Percentiles rank a stretch among this genome's conserved stretches.
These are phyloP conservation scores for Neurospora sublineolata DNA, from an alignment of 495 filamentous ascomycete genomes.

Conservation along the genomic window DNA sequence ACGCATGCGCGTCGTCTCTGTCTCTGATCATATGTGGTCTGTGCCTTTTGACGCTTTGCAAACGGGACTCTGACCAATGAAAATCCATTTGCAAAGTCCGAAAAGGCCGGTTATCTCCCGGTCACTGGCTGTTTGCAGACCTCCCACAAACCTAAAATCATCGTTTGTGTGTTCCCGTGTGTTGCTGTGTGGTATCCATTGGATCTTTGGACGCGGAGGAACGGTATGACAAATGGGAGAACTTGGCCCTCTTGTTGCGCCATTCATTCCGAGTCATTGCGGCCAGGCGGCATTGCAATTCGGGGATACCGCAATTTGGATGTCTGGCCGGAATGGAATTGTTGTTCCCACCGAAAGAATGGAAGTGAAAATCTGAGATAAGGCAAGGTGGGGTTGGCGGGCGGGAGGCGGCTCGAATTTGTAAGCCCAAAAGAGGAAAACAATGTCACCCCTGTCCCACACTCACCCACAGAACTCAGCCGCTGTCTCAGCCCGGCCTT, in stretches of 20 bases:
- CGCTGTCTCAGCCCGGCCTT: not conserved
- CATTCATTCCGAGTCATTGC: not conserved
- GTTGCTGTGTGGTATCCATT: not conserved
- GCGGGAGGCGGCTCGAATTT: not conserved
- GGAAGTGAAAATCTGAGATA: not conserved
- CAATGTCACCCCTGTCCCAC: not conserved
- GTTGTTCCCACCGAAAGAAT: not conserved
- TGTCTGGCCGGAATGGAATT: not conserved
- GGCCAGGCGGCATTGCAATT: not conserved
- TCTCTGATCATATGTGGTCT: not conserved
- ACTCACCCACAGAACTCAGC: not conserved
- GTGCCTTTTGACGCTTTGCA: not conserved
- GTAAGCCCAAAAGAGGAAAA: not conserved
- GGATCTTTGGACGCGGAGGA: not conserved
- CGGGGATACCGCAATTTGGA: not conserved
- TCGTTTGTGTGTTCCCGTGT: not conserved
- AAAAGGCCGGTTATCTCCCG: not conserved
- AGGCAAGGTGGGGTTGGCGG: not conserved
- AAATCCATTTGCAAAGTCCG: not conserved
- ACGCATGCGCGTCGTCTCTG: not conserved
- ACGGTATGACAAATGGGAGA: not conserved
- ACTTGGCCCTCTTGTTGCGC: not conserved
- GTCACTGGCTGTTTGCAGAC: not conserved
- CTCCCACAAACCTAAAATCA: not conserved
- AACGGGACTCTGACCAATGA: not conserved